phyloP scores from a whole-genome alignment of 805 yeast species.

The Lachancea sp. region DNA sequence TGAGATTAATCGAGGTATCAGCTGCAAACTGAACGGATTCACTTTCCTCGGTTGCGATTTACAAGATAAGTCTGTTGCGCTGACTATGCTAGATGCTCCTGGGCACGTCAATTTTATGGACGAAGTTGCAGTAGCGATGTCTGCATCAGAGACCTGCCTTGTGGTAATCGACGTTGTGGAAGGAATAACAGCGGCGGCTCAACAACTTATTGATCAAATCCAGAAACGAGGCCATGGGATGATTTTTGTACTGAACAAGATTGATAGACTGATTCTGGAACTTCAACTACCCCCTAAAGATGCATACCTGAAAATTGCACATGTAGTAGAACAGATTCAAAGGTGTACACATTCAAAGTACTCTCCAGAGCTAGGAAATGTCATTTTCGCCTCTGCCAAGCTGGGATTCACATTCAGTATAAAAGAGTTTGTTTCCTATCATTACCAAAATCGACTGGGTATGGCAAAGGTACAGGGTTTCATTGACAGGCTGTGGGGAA shows the following conservation, averaged over 20 bases:
- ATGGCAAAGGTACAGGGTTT: conserved; percentile 37
- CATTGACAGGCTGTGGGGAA: conserved; percentile 69
- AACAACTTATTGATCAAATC: conserved; percentile 47
- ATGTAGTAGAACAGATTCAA: conserved; percentile 60
- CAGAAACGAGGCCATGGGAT: conserved; percentile 46
- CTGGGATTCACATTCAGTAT: conserved; percentile 61
- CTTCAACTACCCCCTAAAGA: conserved; percentile 68
- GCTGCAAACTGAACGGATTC: conserved; percentile 58
- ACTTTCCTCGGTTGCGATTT: conserved; percentile 52
- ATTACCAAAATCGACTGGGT: conserved; percentile 35
- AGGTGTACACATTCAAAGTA: conserved; percentile 37
- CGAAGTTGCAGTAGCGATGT: conserved; percentile 54
- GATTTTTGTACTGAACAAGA: conserved; percentile 62
- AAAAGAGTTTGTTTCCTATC: conserved; percentile 53
- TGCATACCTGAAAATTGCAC: conserved; percentile 60
- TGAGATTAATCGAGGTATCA: conserved; percentile 64
- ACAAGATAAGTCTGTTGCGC: conserved; percentile 46
- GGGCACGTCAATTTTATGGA: conserved; percentile 86
- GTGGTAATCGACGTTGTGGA: conserved; percentile 81
- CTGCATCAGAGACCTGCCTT: conserved; percentile 57
- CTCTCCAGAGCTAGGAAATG: conserved; percentile 61
- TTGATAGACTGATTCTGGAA: conserved; percentile 82
- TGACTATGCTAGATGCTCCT: conserved; percentile 78
- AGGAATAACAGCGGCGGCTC: conserved; percentile 62
- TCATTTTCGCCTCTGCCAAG: conserved; percentile 66